Evolutionary conservation across 208 protist species (phyloP).

Genomic region (Paratrypanosoma confusum): DNA sequence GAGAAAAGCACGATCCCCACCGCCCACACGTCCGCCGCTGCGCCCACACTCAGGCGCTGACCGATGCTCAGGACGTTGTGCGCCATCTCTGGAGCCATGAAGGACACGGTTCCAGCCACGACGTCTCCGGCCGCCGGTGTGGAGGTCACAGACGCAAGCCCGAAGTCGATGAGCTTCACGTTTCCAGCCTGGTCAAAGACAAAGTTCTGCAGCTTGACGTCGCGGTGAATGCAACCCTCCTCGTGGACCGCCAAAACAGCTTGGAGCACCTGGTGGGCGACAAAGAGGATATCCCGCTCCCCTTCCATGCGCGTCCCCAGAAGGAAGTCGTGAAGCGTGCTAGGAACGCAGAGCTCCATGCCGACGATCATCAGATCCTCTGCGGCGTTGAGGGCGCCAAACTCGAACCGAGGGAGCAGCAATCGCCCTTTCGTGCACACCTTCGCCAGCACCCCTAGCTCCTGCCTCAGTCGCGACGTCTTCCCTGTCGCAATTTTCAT

Average conservation of each 20-base stretch:
- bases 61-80: slow-evolving; percentile 80
- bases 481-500: slow-evolving; percentile 83
- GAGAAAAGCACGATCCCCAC: slow-evolving; percentile 84
- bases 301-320: slow-evolving; percentile 59
- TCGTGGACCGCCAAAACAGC: slow-evolving; percentile 86
- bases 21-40: slow-evolving; percentile 75
- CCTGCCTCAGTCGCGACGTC: slow-evolving; percentile 53
- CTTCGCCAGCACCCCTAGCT: slow-evolving; percentile 69
- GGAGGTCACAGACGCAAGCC: slow-evolving; percentile 57
- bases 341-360: slow-evolving; percentile 83
- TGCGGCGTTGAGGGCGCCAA: slow-evolving; percentile 73
- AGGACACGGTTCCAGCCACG: slow-evolving; percentile 84
- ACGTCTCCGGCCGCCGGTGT: slow-evolving; percentile 74
- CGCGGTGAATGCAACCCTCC: slow-evolving; percentile 80
- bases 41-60: slow-evolving; percentile 66
- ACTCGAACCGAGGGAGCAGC: slow-evolving; percentile 79
- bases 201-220: slow-evolving; percentile 89
- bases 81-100: slow-evolving; percentile 89
- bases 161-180: slow-evolving; percentile 87
- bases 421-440: slow-evolving; percentile 78
- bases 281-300: slow-evolving; percentile 84
- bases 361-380: slow-evolving; percentile 71
- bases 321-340: slow-evolving; percentile 81
- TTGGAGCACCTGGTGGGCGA: slow-evolving; percentile 78
- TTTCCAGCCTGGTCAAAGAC: slow-evolving; percentile 84